Evolutionary conservation across 495 filamentous ascomycete genomes (phyloP).

Genomic region (Penicillium paxilli): DNA sequence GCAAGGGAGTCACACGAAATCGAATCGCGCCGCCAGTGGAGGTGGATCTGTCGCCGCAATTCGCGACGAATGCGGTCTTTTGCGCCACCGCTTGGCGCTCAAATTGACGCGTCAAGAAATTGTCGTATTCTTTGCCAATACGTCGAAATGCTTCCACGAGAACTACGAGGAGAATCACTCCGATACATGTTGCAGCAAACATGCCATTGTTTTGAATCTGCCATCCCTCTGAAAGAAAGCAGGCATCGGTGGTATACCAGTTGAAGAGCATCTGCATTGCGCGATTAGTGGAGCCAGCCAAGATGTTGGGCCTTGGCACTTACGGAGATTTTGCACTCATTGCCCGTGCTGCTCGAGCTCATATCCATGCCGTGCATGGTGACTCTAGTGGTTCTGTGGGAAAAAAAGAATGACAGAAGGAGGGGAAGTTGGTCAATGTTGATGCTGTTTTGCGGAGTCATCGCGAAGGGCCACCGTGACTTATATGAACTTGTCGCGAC

Average conservation of each 20-base stretch:
- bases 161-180: conserved; percentile 61
- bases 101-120: conserved; percentile 46
- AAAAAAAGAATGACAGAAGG: background rate
- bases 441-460: background rate
- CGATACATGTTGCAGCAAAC: conserved; percentile 68
- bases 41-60: background rate
- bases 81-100: conserved; percentile 27
- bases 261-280: conserved; percentile 66
- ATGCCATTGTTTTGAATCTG: conserved; percentile 56
- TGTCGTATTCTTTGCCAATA: conserved; percentile 56
- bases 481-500: conserved; percentile 8
- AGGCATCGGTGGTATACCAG: conserved; percentile 64
- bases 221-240: conserved; percentile 64
- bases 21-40: conserved; percentile 4
- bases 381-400: background rate
- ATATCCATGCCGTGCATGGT: conserved; percentile 22
- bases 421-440: background rate
- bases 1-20: conserved; percentile 49
- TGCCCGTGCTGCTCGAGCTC: conserved; percentile 14
- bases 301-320: conserved; percentile 13
- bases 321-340: conserved; percentile 26
- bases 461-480: background rate
- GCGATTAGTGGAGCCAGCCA: conserved; percentile 3
- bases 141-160: conserved; percentile 61
- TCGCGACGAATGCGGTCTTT: conserved; percentile 17